phyloP scores from a whole-genome alignment of 139 green algal species.

The Tetradesmus lagerheimii region DNA sequence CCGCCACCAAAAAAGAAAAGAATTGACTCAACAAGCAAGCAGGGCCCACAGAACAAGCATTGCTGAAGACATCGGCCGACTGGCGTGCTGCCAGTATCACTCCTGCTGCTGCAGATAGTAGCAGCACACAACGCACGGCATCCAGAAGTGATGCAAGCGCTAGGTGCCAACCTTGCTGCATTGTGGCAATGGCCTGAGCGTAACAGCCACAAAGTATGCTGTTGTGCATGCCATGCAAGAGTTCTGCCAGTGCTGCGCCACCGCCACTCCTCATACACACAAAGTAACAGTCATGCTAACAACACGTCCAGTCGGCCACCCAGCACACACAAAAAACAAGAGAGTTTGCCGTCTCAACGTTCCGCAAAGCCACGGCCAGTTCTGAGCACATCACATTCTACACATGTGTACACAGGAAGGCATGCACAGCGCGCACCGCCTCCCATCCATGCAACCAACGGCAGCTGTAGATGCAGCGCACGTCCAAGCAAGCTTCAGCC shows the following conservation, averaged over 20 bases:
- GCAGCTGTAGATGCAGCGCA: too few species aligned
- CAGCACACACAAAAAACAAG: not conserved
- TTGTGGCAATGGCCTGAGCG: not conserved
- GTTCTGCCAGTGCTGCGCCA: not conserved
- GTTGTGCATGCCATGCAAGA: not conserved
- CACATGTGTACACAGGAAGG: not conserved
- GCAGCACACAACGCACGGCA: not conserved
- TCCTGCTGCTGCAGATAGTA: not conserved
- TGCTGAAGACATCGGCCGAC: not conserved
- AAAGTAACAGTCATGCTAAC: not conserved
- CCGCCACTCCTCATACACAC: not conserved
- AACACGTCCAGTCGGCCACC: not conserved
- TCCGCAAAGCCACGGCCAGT: not conserved
- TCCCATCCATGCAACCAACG: not conserved
- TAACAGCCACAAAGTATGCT: not conserved
- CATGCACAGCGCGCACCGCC: not conserved
- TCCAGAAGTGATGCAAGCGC: too few species aligned
- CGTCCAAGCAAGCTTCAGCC: too few species aligned
- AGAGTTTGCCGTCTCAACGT: not conserved
- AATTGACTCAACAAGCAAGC: too few species aligned
- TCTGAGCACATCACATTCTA: not conserved
- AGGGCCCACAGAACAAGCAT: not conserved
- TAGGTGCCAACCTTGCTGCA: too few species aligned
- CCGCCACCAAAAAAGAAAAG: too few species aligned
- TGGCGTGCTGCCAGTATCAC: not conserved